Base-by-base conservation (phyloP, 2,329 filamentous ascomycete genomes). In the Claviceps africana region DNA sequence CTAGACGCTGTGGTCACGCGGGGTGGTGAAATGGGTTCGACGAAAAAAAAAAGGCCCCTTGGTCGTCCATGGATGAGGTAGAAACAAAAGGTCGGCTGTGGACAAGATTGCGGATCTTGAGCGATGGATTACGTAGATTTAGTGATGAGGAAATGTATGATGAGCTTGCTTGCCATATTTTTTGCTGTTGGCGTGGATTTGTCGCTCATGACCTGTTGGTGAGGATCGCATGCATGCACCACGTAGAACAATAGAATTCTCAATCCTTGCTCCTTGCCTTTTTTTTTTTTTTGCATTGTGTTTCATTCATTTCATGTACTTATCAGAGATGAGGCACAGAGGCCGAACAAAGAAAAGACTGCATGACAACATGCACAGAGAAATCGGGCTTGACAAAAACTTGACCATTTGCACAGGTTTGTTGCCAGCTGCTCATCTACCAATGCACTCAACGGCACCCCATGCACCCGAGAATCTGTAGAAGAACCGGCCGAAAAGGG, bases 401-500 rank as follows among this genome's bases (percentile, higher is more conserved):
- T 49, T 49, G 25, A 49, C 48, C 54, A 40, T 37, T 52, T 51
- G 53, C 52, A 55, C 48, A 48, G 50, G 51, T 43, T 51, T 52
- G 60, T 62, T 40, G 39, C 19, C 62, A 69, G 65, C 64, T 63
- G 58, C 60, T 67, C 61, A 66, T 62, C 67, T 70, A 69, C 65
- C 67, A 68, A 68, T 70, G 68, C 67, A 65, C 62, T n/a, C 66
- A 62, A 65, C 64, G 67, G 63, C 64, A 68, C 62, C 64, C 66
- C 67, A 68, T 69, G 67, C 64, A 65, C 65, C 66, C 64, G 64
- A 67, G 61, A 65, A 48, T 50, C 64, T 65, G 65, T 67, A 67
- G 64, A 67, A 67, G 63, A 69, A 67, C 66, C 65, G 65, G 65
- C 65, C 66, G 62, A 64, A 68, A 70, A 69, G 45, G 64, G 69